Evolutionary conservation across 1,139 yeast genomes (phyloP), one percentile per base, ranked within the genome.

Genomic region (Sugiyamaella xylanicola): DNA sequence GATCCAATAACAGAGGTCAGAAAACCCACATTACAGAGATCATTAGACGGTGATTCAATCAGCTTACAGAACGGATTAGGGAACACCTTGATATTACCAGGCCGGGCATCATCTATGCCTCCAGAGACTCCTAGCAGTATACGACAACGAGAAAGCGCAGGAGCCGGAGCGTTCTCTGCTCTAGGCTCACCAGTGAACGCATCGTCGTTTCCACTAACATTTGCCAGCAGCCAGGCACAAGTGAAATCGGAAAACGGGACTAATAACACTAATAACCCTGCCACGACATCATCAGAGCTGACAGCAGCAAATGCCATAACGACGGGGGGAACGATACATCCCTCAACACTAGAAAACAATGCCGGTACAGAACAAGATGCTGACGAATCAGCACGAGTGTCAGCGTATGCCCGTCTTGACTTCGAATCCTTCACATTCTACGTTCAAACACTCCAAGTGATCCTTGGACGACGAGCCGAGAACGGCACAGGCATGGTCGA

Each of bases 391-490:
- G 73, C 89, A 4, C 80, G 83, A 58, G 89, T 93, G 11, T 87
- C 92, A 8, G 99, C 99, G 0, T 93, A 93, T 69, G 99, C 99
- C 1, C 79, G 97, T 62, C 74, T 93, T 43, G 98, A 93, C 69
- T 93, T 93, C 71, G 96, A 89, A 59, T 85, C 90, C 62, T 92
- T 86, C 69, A 90, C 96, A 2, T 93, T 95, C 71, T 93, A 91
- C 65, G 97, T 93, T 2, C 99, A 93, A 72, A 93, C 99, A 1
- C 78, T 93, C 65, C 98, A 93, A 69, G 97, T 93, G 1, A 81
- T 93, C 7, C 76, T 93, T 44, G 99, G 99, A 5, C 79, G 99
- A 63, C 81, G 90, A 59, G 87, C 95, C 8, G 91, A 87, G 67
- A 87, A 87, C 63, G 77, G 64, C 65, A 75, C 63, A 74, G 76